Evolutionary conservation across 108 stramenopile genomes (phyloP).

Genomic region (Cyclostephanos tholiformis): DNA sequence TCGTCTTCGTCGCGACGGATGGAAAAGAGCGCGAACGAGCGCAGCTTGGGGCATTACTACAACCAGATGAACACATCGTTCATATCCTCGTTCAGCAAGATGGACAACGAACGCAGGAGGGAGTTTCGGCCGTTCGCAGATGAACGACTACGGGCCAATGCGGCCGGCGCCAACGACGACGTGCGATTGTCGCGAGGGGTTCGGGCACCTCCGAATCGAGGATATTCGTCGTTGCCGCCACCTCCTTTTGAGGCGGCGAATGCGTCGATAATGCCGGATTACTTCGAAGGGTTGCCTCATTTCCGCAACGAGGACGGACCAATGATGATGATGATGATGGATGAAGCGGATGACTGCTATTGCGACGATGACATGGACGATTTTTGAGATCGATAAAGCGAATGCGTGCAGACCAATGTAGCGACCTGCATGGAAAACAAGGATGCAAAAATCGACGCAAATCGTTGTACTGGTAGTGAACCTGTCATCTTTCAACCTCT

Average conservation of each 20-base stretch:
- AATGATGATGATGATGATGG: slow-evolving; percentile 8
- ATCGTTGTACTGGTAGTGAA: too few relatives aligned
- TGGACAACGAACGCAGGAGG: too few relatives aligned
- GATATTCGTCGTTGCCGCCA: neutral
- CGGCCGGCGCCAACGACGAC: neutral
- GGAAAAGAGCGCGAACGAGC: slow-evolving; percentile 1
- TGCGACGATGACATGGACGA: neutral
- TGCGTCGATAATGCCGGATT: neutral
- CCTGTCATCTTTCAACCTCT: too few relatives aligned
- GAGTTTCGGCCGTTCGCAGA: slow-evolving; percentile 6
- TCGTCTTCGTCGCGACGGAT: too few relatives aligned
- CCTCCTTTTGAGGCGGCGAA: neutral
- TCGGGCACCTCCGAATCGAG: slow-evolving; percentile 5
- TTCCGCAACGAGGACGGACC: neutral
- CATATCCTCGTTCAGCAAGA: too few relatives aligned
- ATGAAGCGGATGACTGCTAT: neutral
- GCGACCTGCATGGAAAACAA: too few relatives aligned
- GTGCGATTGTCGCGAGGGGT: slow-evolving; percentile 1
- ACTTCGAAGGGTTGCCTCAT: neutral
- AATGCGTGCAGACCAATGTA: too few relatives aligned
- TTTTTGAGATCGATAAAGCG: too few relatives aligned
- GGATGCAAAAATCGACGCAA: too few relatives aligned
- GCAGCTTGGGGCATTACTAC: slow-evolving; percentile 2
- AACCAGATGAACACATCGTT: neutral
- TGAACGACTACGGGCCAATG: neutral